Percentiles rank a stretch among this genome's conserved stretches.
phyloP scores from a whole-genome alignment of 305 asterid genomes.

The Rubia occidens region DNA sequence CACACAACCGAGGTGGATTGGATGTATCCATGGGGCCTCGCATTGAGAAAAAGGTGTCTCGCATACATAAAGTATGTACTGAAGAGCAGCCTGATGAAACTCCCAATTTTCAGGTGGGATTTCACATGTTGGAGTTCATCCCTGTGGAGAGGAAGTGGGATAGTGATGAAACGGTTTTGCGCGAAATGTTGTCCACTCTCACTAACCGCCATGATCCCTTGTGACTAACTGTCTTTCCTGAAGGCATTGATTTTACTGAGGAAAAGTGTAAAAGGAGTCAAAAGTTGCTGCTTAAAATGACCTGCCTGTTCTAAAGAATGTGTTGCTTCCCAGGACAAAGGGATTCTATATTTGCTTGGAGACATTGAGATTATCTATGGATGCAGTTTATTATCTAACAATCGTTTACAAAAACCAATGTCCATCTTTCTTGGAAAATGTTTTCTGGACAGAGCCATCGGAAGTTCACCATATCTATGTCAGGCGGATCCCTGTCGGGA shows the following conservation, averaged over 20 bases:
- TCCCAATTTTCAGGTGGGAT: conserved; percentile 45
- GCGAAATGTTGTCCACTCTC: conserved; percentile 41
- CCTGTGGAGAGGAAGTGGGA: conserved; percentile 88
- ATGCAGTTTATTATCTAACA: conserved; percentile 90
- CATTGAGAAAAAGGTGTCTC: conserved; percentile 62
- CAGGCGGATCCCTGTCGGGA: conserved; percentile 40
- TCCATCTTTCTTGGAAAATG: conserved; percentile 81
- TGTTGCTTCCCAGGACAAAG: conserved; percentile 68
- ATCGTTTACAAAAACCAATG: conserved; percentile 64
- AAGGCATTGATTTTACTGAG: conserved; percentile 96
- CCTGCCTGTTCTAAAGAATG: conserved; percentile 58
- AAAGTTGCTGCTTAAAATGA: conserved; percentile 65
- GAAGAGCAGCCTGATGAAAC: conserved; percentile 78
- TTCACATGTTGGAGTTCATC: conserved; percentile 77
- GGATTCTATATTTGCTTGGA: conserved; percentile 71
- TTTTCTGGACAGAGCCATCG: conserved; percentile 30
- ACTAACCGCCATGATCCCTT: conserved; percentile 49
- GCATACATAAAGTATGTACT: conserved; percentile 71
- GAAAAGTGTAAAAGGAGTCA: conserved; percentile 64
- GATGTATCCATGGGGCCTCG: conserved; percentile 92
- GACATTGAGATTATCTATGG: conserved; percentile 51
- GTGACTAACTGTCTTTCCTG: conserved; percentile 90
- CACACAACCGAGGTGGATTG: conserved; percentile 94
- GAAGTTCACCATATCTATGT: conserved; percentile 44
- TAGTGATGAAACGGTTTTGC: conserved; percentile 45